Evolutionary conservation across 1,284 basidiomycete genomes (phyloP), one percentile per base, ranked within the genome.

Genomic region (Marasmius sp.): DNA sequence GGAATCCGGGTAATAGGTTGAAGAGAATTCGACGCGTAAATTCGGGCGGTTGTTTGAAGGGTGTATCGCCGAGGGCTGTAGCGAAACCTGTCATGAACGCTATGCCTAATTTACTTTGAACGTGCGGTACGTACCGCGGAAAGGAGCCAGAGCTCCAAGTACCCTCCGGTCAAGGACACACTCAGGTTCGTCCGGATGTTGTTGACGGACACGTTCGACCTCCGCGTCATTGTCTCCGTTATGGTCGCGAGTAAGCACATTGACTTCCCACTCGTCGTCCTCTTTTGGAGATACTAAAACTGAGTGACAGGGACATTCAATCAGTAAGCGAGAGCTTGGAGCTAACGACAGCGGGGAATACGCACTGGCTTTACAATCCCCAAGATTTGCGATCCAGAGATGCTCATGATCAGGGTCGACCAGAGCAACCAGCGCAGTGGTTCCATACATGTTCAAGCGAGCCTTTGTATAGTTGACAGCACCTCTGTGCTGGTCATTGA

Each of bases 361-460:
- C 81, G 67, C 66, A 87, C 89, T 76, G 58, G 86, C 88, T 76
- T 88, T 85, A 70, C 88, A 89, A 68, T 91, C 88, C 5, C 88
- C 88, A 14, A 90, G 75, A 66, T 89, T 89, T 0, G 88, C 89
- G 37, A 90, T 74, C 87, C 89, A 91, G 12, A 91, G 73, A 64
- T 91, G 84, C 67, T 82, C 75, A 61, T 84, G 81, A 14, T 81
- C 77, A 50, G 87, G 87, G 71, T 91, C 89, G 36, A 89, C 78
- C 49, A 91, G 78, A 3, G 88, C 82, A 41, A 91, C 82, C 48
- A 91, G 79, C 6, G 85, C 87, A 2, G 89, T 91, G 2, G 87
- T 89, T 16, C 88, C 88, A 65, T 88, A 86, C 85, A 91, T 88
- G 69, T 87, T 88, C 48, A 88, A 75, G 54, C 84, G 74, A 14